Evolutionary conservation across 495 filamentous ascomycete genomes (phyloP).

Genomic region (Monascus purpureus): DNA sequence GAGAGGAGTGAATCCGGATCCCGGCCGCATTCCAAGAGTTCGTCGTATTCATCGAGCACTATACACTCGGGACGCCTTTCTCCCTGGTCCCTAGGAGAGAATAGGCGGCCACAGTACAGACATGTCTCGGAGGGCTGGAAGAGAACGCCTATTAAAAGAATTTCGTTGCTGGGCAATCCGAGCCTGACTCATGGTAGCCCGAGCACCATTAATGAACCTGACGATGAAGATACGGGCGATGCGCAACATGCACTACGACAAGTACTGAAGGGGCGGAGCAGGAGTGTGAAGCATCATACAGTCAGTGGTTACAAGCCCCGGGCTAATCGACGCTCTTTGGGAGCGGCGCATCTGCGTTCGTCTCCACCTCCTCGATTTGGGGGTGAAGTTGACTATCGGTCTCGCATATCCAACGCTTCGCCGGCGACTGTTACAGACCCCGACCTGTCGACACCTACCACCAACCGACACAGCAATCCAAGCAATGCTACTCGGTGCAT

Average conservation of each 20-base stretch:
- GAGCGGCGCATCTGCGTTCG: slow-evolving; percentile 26
- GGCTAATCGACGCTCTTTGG: slow-evolving; percentile 17
- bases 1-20: slow-evolving; percentile 44
- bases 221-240: slow-evolving; percentile 37
- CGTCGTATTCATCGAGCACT: slow-evolving; percentile 27
- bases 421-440: slow-evolving; percentile 57
- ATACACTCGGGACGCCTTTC: slow-evolving; percentile 31
- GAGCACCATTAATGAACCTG: slow-evolving; percentile 32
- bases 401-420: slow-evolving; percentile 35
- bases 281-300: slow-evolving; percentile 29
- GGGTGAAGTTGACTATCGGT: slow-evolving; percentile 26
- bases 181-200: slow-evolving; percentile 22
- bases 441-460: slow-evolving; percentile 52
- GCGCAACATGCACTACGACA: slow-evolving; percentile 55
- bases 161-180: slow-evolving; percentile 18
- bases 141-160: slow-evolving; percentile 23
- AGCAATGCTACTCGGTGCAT: slow-evolving; percentile 56
- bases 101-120: slow-evolving; percentile 15
- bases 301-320: slow-evolving; percentile 15
- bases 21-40: slow-evolving; percentile 35
- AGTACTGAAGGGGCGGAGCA: slow-evolving; percentile 48
- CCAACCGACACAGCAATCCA: slow-evolving; percentile 39
- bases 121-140: slow-evolving; percentile 20
- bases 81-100: slow-evolving; percentile 24
- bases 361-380: slow-evolving; percentile 32